Percentiles rank a stretch among this genome's conserved stretches.
These are phyloP conservation scores for Neurospora discreta DNA, from an alignment of 495 filamentous ascomycete species.

Conservation along the genomic window DNA sequence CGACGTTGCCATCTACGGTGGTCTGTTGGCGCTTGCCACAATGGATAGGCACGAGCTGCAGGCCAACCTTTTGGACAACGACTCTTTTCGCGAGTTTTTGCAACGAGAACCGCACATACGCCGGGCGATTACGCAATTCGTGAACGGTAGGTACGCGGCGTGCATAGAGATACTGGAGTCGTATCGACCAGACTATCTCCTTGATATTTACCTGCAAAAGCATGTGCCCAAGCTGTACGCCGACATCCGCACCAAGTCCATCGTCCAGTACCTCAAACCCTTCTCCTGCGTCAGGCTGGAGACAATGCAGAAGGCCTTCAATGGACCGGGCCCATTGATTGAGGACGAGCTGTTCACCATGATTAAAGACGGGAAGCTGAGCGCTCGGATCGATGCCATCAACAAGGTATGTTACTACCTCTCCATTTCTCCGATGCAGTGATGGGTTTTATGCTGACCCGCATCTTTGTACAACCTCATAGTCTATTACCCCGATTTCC, in stretches of 20 bases:
- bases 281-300: conserved; percentile 65
- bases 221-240: conserved; percentile 61
- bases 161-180: conserved; percentile 74
- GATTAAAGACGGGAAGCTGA: conserved; percentile 59
- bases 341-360: conserved; percentile 66
- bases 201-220: conserved; percentile 77
- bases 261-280: conserved; percentile 79
- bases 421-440: background rate
- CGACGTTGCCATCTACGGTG: conserved; percentile 87
- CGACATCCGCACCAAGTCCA: conserved; percentile 74
- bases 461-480: background rate
- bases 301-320: conserved; percentile 58
- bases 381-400: conserved; percentile 75
- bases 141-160: conserved; percentile 72
- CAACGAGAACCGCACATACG: conserved; percentile 92
- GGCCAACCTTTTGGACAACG: conserved; percentile 62
- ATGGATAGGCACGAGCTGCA: conserved; percentile 76
- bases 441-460: background rate
- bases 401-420: conserved; percentile 43
- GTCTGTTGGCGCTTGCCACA: conserved; percentile 78
- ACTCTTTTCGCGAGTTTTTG: conserved; percentile 71
- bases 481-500: conserved; percentile 60
- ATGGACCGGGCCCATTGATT: conserved; percentile 43
- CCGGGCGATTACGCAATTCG: conserved; percentile 78
- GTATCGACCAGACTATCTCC: conserved; percentile 73